phyloP scores from a whole-genome alignment of 1,284 basidiomycete genomes.

The Pseudozyma pruni region DNA sequence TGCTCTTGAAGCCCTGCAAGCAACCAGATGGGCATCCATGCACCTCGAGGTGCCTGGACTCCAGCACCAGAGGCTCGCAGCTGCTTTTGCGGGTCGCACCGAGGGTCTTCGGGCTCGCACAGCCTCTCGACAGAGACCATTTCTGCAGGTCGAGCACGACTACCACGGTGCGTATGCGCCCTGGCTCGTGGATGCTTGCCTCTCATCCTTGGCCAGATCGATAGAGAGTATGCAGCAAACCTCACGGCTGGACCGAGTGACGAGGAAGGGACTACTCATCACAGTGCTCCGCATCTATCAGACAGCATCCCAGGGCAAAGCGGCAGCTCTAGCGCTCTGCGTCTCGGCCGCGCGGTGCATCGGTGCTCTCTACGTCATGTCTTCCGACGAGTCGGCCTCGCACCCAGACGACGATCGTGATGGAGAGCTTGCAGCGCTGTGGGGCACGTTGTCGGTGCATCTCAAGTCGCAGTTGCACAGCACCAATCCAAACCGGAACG shows the following conservation, averaged over 20 bases:
- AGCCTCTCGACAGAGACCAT: conserved; percentile 16
- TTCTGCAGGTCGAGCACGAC: conserved; percentile 14
- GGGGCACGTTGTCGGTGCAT: conserved; percentile 25
- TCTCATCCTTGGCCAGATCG: conserved; percentile 9
- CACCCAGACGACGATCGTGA: background rate
- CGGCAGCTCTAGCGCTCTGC: conserved; percentile 32
- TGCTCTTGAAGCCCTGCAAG: conserved; percentile 29
- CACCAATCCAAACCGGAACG: conserved; percentile 40
- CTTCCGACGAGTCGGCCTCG: background rate
- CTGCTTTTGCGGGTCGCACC: conserved; percentile 10
- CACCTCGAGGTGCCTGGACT: conserved; percentile 15
- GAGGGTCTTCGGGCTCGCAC: conserved; percentile 28
- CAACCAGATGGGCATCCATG: conserved; percentile 28
- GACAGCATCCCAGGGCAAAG: conserved; percentile 19
- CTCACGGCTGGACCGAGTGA: background rate
- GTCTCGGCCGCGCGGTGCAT: conserved; percentile 30
- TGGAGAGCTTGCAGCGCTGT: conserved; percentile 23
- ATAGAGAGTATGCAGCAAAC: background rate
- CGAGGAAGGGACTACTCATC: conserved; percentile 5
- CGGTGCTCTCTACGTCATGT: conserved; percentile 3
- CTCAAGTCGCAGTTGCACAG: conserved; percentile 30
- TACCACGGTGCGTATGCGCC: conserved; percentile 30
- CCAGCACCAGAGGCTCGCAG: conserved; percentile 7
- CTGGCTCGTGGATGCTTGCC: conserved; percentile 32
- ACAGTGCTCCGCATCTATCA: conserved; percentile 30